Percentiles rank a stretch among this genome's conserved stretches.
These are phyloP conservation scores for Fomes fomentarius DNA, from an alignment of 1,284 basidiomycete genomes.

Conservation along the genomic window DNA sequence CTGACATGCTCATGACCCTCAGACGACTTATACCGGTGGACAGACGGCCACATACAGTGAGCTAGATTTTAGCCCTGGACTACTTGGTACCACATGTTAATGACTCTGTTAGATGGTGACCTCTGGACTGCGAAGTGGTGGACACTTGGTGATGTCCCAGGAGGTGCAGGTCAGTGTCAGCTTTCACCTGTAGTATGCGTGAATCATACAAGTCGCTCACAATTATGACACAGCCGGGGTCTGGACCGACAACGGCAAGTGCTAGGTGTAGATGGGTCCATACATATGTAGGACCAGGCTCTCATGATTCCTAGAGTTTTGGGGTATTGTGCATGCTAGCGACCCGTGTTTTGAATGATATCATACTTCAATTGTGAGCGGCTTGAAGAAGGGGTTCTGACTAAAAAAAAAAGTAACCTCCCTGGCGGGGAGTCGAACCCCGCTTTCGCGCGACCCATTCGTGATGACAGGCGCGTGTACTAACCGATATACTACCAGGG, in stretches of 20 bases:
- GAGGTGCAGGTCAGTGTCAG: constrained; percentile 43
- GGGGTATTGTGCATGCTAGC: too few species aligned
- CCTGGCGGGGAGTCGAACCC: constrained; percentile 44
- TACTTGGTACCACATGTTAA: background rate
- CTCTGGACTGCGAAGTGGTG: constrained; percentile 71
- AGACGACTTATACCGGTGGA: constrained; percentile 51
- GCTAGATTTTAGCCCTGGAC: constrained; percentile 12
- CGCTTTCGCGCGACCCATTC: constrained; percentile 37
- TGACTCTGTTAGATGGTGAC: constrained; percentile 43
- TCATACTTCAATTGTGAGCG: too few species aligned
- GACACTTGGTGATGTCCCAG: constrained; percentile 59
- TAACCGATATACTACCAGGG: constrained; percentile 27
- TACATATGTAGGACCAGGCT: too few species aligned
- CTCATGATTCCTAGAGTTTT: too few species aligned
- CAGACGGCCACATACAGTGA: constrained; percentile 54
- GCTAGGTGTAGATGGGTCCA: constrained; percentile 30
- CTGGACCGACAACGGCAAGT: constrained; percentile 62
- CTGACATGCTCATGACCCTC: background rate
- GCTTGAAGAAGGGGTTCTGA: too few species aligned
- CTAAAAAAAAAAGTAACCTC: too few species aligned
- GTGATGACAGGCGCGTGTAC: constrained; percentile 24
- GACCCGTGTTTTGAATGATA: too few species aligned
- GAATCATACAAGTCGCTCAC: too few species aligned
- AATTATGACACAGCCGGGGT: constrained; percentile 40
- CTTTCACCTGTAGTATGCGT: constrained; percentile 16